Conservation (phyloP, 768 basidiomycete species). For the Hortiboletus flavorubellus region DNA sequence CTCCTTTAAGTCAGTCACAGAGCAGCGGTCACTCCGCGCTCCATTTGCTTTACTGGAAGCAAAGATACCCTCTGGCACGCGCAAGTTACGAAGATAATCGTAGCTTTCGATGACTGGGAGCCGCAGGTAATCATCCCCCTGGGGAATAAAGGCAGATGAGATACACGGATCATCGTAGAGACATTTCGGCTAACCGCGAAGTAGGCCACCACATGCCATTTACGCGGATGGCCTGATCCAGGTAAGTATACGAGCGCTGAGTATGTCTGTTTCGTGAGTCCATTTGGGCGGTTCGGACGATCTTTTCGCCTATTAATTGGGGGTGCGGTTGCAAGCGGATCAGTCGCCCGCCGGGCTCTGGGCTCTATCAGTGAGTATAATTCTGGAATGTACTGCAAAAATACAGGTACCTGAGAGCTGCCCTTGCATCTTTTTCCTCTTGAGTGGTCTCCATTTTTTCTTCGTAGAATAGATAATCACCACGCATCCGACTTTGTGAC, state of each 20-base stretch:
- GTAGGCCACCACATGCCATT: slow-evolving; percentile 86
- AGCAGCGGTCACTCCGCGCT: slow-evolving; percentile 24
- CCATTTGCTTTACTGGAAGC: slow-evolving; percentile 59
- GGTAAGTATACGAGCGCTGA: slow-evolving; percentile 71
- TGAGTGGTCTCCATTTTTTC: slow-evolving; percentile 79
- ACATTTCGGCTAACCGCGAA: slow-evolving; percentile 53
- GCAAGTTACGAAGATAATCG: slow-evolving; percentile 64
- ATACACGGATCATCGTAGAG: not conserved
- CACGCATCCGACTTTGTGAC: slow-evolving; percentile 84
- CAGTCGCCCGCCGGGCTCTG: slow-evolving; percentile 58
- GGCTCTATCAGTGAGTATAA: slow-evolving; percentile 10
- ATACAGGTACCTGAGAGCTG: slow-evolving; percentile 58
- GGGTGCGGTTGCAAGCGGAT: slow-evolving; percentile 55
- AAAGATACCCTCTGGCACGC: slow-evolving; percentile 69
- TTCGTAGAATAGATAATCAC: slow-evolving; percentile 80
- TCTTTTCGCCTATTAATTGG: slow-evolving; percentile 70
- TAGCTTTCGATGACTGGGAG: slow-evolving; percentile 75
- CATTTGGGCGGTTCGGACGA: slow-evolving; percentile 72
- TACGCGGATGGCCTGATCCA: slow-evolving; percentile 52
- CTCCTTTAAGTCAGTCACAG: slow-evolving; percentile 17
- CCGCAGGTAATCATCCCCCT: slow-evolving; percentile 67
- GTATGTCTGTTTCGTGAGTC: slow-evolving; percentile 85
- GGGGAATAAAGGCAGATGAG: slow-evolving; percentile 8
- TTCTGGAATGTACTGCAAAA: slow-evolving; percentile 10
- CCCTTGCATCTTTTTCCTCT: slow-evolving; percentile 76